Evolutionary conservation across 371 early-diverging fungal species (phyloP), one percentile per base, ranked within the genome.

Genomic region (Blyttiomyces sp.): DNA sequence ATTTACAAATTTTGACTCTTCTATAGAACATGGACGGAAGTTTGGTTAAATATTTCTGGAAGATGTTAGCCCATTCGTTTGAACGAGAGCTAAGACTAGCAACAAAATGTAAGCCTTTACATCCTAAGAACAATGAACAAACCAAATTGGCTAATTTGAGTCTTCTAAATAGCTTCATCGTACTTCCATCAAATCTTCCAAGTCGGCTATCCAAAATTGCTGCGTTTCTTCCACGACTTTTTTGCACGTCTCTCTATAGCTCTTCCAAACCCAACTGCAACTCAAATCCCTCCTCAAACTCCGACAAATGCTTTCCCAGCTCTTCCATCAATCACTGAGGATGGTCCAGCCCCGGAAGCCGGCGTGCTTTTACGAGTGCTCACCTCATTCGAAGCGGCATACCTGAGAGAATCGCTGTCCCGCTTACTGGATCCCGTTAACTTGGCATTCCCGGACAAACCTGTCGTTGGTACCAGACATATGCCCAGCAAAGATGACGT

Each of bases 201-300:
- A 44, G 79, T 79, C 7, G 89, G 90, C 9, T 92, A 89, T 66
- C 90, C 90, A 16, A 82, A 82, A 50, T 58, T 92, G 4, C 66
- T 91, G 46, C 86, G 88, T 13, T 59, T 90, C 3, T 71, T 91
- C 57, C 85, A 86, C 53, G 88, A 89, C 54, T 84, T 90, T 61
- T 88, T 90, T 69, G 77, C 82, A 7, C 74, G 88, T n/a, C 77
- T 90, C 2, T 79, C 84, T 5, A 71, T 88, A 30, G 77, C 83
- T 54, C 79, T 6, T 19, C 36, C 39, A n/a, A 53, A n/a, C 11
- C 24, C 31, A 7, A 27, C 28, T 24, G 21, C 9, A 17, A 9
- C 61, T 2, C n/a, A 5, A 28, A 31, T 27, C 30, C 36, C 52
- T 13, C 51, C 31, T 16, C 28, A 16, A 16, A n/a, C 48, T n/a